Base-by-base conservation (phyloP, 495 filamentous ascomycete species). In the Alectoria sarmentosa region DNA sequence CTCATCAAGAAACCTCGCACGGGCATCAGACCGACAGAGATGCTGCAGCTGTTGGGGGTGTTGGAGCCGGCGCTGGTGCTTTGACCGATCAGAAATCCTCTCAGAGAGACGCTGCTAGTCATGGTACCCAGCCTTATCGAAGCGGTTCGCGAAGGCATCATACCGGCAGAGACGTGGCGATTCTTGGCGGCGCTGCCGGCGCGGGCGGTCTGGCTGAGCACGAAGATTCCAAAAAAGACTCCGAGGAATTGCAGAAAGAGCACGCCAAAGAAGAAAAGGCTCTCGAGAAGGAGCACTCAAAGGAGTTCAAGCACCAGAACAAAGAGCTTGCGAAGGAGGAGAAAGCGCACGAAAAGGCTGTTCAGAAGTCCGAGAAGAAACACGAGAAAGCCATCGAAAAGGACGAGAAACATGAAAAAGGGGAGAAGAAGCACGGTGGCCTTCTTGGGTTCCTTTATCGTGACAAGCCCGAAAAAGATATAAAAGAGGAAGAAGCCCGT, bases 221-320 rank as follows among this genome's bases (percentile, higher is more conserved):
- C 28, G 67, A 71, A 59, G n/a, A 66, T 26, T 57, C 67, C 11
- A 61, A 69, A 21, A 67, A 68, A 39, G 63, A 72, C 6, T 42
- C 68, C 26, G 65, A 69, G 52, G 55, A 60, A 37, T 34, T 61
- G 17, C 60, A 56, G 21, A 67, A 66, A 46, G 62, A 70, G 30
- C 62, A 69, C 30, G 34, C 56, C 15, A 67, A 62, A 58, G 62
- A 71, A 30, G 61, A 67, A 19, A 71, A 71, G 42, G 65, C 58
- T 48, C n/a, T 65, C 10, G 68, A 61, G 14, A 69, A 70, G 46
- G 58, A 66, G 61, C 56, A 67, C 4, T 65, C 70, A 56, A 67
- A 72, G 46, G 70, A 67, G 42, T 60, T 68, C 8, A 70, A 75
- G 62, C 72, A 67, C 52, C 71, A 66, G 21, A 61, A 74, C 41